Conservation (phyloP, 768 basidiomycete genomes). For the Naganishia onofrii region DNA sequence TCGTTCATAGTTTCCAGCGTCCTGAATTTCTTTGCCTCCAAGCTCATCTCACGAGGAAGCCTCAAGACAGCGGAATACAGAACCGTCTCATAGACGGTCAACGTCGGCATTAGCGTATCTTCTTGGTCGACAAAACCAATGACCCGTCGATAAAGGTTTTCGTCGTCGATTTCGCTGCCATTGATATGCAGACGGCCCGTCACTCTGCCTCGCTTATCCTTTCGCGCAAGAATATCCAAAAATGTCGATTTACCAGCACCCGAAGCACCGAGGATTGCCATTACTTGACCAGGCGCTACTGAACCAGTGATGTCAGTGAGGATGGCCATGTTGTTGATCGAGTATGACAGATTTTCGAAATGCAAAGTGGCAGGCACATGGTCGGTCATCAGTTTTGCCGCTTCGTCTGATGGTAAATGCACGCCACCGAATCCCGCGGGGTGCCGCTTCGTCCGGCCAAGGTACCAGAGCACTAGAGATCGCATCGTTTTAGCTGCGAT, state of each 20-base stretch:
- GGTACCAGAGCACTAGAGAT: constrained; percentile 76
- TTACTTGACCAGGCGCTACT: constrained; percentile 81
- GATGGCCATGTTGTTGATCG: constrained; percentile 65
- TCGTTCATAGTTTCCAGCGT: constrained; percentile 96
- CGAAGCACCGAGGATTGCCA: constrained; percentile 95
- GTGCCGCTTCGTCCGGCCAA: constrained; percentile 68
- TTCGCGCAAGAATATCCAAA: constrained; percentile 90
- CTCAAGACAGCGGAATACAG: constrained; percentile 86
- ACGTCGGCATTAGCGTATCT: constrained; percentile 91
- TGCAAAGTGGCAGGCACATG: constrained; percentile 93
- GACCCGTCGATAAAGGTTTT: constrained; percentile 75
- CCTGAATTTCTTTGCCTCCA: constrained; percentile 89
- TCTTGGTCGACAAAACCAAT: constrained; percentile 98
- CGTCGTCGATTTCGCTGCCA: constrained; percentile 66
- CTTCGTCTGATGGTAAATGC: constrained; percentile 70
- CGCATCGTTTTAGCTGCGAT: background rate
- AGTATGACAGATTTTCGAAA: constrained; percentile 80
- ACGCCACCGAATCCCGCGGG: constrained; percentile 56
- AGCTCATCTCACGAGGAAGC: constrained; percentile 89
- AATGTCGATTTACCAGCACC: constrained; percentile 96
- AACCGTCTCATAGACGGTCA: constrained; percentile 97
- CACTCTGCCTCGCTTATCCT: constrained; percentile 76
- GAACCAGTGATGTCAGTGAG: constrained; percentile 78
- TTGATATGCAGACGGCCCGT: constrained; percentile 77
- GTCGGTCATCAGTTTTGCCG: constrained; percentile 81